A percentile compares a stretch with the other conserved stretches of the same genome.
phyloP scores from a whole-genome alignment of 768 basidiomycete genomes.

The Albatrellus ellisii region DNA sequence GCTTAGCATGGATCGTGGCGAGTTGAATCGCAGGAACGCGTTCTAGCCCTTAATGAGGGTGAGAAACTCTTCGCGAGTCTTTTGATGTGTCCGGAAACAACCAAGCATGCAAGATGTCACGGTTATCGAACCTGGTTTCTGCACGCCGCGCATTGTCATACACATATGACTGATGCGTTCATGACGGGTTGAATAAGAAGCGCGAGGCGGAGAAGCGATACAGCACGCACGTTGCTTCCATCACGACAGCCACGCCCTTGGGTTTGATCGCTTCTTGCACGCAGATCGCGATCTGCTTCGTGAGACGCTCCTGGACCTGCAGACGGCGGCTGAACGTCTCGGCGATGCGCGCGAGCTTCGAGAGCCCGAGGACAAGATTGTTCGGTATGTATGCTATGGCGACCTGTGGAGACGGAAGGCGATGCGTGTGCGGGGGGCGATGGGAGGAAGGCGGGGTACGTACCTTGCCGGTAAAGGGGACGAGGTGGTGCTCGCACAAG shows the following conservation, averaged over 20 bases:
- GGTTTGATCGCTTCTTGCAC: conserved; percentile 98
- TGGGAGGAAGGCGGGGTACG: conserved; percentile 17
- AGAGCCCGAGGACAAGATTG: conserved; percentile 84
- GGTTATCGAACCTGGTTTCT: conserved; percentile 93
- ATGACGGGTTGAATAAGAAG: conserved; percentile 7
- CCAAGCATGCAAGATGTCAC: conserved; percentile 98
- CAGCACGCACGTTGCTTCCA: conserved; percentile 87
- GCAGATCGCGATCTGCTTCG: conserved; percentile 96
- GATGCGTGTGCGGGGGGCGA: neutral
- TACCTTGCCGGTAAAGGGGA: conserved; percentile 96
- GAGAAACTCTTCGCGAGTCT: conserved; percentile 95
- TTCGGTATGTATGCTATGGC: conserved; percentile 98
- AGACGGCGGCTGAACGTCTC: conserved; percentile 94
- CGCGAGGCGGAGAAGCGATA: conserved; percentile 5
- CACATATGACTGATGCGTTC: conserved; percentile 68
- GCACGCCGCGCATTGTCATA: conserved; percentile 99
- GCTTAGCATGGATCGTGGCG: conserved; percentile 19
- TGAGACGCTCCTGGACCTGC: conserved; percentile 95
- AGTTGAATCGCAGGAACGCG: conserved; percentile 32
- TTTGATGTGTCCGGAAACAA: conserved; percentile 96
- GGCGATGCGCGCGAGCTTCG: conserved; percentile 92
- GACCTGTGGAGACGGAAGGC: conserved; percentile 37
- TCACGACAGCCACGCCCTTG: conserved; percentile 95
- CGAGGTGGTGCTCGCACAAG: conserved; percentile 96
- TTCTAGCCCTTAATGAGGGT: conserved; percentile 57